Base-by-base conservation (phyloP, 768 basidiomycete species). In the Leccinum disarticulatum region DNA sequence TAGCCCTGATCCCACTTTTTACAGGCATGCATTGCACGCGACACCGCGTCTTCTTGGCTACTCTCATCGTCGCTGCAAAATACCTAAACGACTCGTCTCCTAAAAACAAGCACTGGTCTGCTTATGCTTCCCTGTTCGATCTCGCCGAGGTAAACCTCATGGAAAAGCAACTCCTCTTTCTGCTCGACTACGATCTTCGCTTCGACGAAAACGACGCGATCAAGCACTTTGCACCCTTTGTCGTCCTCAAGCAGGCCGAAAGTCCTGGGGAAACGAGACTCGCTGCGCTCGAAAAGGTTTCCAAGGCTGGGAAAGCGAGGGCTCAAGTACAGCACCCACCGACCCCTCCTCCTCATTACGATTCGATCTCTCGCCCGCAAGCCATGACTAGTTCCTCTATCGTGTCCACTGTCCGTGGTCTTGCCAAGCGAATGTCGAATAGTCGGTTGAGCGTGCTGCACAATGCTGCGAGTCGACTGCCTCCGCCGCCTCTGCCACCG, bases 41-140 rank as follows among this genome's bases (percentile, higher is more conserved):
- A 36, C 96, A 98, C 70, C 88, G 96, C 52, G 89, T 99, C 55
- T 98, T 99, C 77, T 83, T 99, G 66, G 96, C 96, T 25, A 88
- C 91, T 1, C 88, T 99, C 66, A 98, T 99, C 74, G 90, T 93
- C 46, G 87, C 96, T 25, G 90, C 94, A 62, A 99, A 99, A 77
- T 98, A 98, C 75, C 86, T 98, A 70, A 97, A 99, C 75, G 93
- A 95, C 75, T 90, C 90, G n/a, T 89, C 90, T 49, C 93, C 93
- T 3, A 96, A 95, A 82, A 99, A 98, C 79, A 82, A 83, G 72
- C 91, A 97, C 79, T 99, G 96, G 96, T 84, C 88, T 57, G 76
- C 77, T 52, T 92, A 94, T 72, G 88, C 87, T 17, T 77, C 79
- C 47, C 77, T 91, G 63, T 95, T 93, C 77, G 86, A 90, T 70